phyloP scores from a whole-genome alignment of 306 rosid species.

The Prunus padus region DNA sequence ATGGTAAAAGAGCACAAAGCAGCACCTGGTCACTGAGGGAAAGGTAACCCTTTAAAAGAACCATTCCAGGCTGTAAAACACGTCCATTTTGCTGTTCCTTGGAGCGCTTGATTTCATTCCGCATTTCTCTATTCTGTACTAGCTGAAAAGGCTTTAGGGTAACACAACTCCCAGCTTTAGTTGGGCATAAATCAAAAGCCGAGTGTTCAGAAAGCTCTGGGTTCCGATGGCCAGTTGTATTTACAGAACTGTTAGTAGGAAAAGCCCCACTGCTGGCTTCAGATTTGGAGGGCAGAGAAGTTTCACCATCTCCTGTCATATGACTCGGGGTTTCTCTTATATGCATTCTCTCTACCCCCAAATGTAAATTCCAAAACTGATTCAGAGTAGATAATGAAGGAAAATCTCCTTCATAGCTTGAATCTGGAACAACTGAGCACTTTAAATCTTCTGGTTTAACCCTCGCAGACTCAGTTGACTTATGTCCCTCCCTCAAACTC shows the following conservation, averaged over 20 bases:
- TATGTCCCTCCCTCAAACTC: background rate
- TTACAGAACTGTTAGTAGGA: background rate
- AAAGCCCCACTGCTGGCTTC: background rate
- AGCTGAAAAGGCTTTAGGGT: conserved; percentile 37
- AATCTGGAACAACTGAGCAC: background rate
- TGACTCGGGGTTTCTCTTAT: background rate
- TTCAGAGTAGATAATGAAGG: conserved; percentile 5
- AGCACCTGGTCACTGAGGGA: conserved; percentile 51
- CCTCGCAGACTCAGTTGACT: background rate
- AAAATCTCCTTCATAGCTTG: background rate
- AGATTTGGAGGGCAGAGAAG: background rate
- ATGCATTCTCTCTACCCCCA: conserved; percentile 10
- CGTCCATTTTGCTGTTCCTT: background rate
- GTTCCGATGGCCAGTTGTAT: background rate
- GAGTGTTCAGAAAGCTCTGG: conserved; percentile 13
- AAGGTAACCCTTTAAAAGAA: conserved; percentile 48
- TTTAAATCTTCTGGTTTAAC: background rate
- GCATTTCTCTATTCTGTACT: conserved; percentile 43
- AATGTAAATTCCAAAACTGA: background rate
- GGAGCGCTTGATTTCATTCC: conserved; percentile 33
- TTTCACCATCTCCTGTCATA: background rate
- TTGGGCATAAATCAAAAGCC: conserved; percentile 57
- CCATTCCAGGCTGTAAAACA: conserved; percentile 58
- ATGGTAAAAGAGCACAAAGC: background rate
- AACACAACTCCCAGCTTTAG: conserved; percentile 4